Evolutionary conservation across 2,329 filamentous ascomycete species (phyloP), one percentile per base, ranked within the genome.

Genomic region (Colletotrichum destructivum): DNA sequence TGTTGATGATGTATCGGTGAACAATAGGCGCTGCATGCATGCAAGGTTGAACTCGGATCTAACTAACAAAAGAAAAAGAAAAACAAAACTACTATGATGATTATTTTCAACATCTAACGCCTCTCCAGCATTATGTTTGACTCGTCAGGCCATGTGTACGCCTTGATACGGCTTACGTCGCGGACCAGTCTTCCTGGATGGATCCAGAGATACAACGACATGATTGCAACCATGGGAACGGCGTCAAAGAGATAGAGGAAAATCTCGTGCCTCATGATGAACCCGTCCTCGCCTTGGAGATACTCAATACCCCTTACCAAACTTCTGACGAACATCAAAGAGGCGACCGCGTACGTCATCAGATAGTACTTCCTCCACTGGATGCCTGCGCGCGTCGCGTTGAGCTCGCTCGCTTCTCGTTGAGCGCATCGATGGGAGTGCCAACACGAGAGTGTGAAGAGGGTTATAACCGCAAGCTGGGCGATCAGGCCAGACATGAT

Each of bases 401-500:
- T 57, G 5, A 67, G 2, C 0, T 63, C 49, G 5, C 26, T 12
- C 0, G 1, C 46, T 3, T 70, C 62, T 0, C 55, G 31, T n/a
- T 52, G 57, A 5, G 69, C 64, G 49, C 42, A 60, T 0, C 51
- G 46, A 18, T 72, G 61, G 0, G 65, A 63, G n/a, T 69, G 61
- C 49, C 59, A 62, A 4, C 60, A 66, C 1, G 64, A 72, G 0
- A 72, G 44, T 6, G 31, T 76, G 71, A 89, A 89, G 51, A 88
- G 80, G 12, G 79, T 78, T 68, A 89, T 89, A 62, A 87, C 84
- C 8, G 84, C 42, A 4, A 89, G 81, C 74, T 89, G 88, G 7
- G 88, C 75, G 13, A 84, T 77, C 2, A 89, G 77, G 3, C 88
- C 87, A 3, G 42, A 72, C 15, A 76, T 66, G 59, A 79, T 77